Percentiles rank a stretch among this genome's conserved stretches.
These are phyloP conservation scores for Metarhizium brunneum DNA, from an alignment of 2,329 filamentous ascomycete species.

Conservation along the genomic window DNA sequence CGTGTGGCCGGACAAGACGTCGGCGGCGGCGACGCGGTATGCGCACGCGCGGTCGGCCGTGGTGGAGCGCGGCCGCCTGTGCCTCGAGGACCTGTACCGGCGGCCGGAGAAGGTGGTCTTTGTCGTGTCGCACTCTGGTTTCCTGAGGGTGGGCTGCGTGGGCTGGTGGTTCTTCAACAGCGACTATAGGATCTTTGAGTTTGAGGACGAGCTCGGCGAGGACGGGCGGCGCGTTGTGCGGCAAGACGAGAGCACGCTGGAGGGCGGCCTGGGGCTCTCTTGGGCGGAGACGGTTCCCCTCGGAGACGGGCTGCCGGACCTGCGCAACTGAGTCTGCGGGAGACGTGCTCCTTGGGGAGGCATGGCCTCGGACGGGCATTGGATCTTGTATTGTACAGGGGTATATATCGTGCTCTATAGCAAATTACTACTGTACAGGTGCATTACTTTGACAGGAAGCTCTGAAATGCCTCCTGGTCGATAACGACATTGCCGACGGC, in stretches of 20 bases:
- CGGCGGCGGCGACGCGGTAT: constrained; percentile 35
- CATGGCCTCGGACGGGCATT: not conserved
- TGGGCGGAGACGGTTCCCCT: constrained; percentile 26
- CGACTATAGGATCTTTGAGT: constrained; percentile 56
- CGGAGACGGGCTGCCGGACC: constrained; percentile 29
- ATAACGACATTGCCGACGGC: constrained; percentile 89
- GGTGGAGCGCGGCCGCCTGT: constrained; percentile 42
- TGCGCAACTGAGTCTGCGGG: constrained; percentile 7
- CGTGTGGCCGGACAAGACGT: constrained; percentile 54
- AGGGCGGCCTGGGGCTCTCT: constrained; percentile 27
- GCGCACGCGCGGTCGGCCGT: constrained; percentile 43
- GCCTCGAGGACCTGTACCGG: constrained; percentile 38
- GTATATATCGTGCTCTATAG: constrained; percentile 4
- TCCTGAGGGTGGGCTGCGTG: constrained; percentile 47
- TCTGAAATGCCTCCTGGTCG: constrained; percentile 91
- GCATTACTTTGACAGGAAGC: constrained; percentile 69
- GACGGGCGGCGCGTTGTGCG: constrained; percentile 18
- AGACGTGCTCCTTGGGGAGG: not conserved
- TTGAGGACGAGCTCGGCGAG: constrained; percentile 22
- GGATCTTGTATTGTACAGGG: not conserved
- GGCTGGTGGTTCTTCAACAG: constrained; percentile 50
- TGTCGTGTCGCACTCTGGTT: constrained; percentile 57
- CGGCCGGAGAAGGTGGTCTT: constrained; percentile 53
- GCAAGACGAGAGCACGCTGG: constrained; percentile 34
- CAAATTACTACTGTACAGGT: not conserved